These are phyloP conservation scores for Corchorus olitorius DNA, from an alignment of 345 rosid genomes.

Conservation along the genomic window DNA sequence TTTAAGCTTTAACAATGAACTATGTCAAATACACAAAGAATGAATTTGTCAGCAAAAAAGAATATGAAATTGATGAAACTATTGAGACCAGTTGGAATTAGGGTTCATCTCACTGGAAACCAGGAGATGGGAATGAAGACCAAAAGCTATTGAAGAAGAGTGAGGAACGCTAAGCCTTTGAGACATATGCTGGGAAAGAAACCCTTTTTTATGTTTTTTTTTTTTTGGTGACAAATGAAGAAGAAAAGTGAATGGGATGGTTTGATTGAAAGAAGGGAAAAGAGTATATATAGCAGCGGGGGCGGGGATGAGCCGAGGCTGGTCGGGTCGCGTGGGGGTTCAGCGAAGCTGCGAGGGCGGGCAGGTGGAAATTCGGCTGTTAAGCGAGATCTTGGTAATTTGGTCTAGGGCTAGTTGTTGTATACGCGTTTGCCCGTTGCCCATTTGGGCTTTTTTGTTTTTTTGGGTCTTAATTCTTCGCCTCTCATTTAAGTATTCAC, in stretches of 20 bases:
- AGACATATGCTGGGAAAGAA: conserved; percentile 56
- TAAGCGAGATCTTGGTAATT: not conserved
- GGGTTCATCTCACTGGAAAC: conserved; percentile 73
- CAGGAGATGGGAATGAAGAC: conserved; percentile 73
- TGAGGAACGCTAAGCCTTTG: conserved; percentile 74
- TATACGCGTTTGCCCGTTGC: conserved; percentile 3
- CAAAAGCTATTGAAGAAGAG: conserved; percentile 62
- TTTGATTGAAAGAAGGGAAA: not conserved
- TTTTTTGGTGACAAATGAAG: not conserved
- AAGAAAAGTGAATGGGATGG: not conserved
- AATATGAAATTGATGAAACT: not conserved
- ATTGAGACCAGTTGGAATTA: conserved; percentile 47
- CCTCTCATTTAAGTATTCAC: not conserved
- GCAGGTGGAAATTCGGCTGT: not conserved
- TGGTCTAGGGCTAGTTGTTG: not conserved
- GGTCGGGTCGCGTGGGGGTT: not conserved
- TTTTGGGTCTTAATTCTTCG: not conserved
- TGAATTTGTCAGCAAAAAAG: not conserved
- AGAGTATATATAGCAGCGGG: conserved; percentile 18
- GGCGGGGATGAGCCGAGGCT: not conserved
- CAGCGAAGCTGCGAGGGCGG: not conserved
- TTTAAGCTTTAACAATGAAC: not conserved
- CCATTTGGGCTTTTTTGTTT: too few species aligned
- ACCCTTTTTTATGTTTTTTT: conserved; percentile 14
- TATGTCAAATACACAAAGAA: not conserved